A percentile compares a stretch with the other conserved stretches of the same genome.
Conservation (phyloP, 2,329 filamentous ascomycete genomes). For the Thelonectria olida region DNA sequence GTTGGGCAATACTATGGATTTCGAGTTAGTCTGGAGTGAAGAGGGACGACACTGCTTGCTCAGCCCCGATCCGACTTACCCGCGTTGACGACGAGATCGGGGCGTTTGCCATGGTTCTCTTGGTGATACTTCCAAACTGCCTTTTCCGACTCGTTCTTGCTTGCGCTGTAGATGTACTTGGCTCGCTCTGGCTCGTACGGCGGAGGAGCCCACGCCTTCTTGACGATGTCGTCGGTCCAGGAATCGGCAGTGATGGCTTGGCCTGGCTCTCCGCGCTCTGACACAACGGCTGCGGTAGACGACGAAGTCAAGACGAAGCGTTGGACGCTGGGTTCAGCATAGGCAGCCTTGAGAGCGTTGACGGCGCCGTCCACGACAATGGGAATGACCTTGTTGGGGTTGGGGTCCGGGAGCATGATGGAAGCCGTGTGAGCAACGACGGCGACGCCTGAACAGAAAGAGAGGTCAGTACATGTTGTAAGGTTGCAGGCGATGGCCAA, state of each 20-base stretch:
- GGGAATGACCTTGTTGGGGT: conserved; percentile 53
- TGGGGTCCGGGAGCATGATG: conserved; percentile 43
- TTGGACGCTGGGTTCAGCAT: conserved; percentile 45
- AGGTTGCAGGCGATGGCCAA: too few species aligned
- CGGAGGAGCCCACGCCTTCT: conserved; percentile 45
- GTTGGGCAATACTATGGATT: conserved; percentile 33
- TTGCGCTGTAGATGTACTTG: conserved; percentile 44
- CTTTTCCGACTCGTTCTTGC: conserved; percentile 46
- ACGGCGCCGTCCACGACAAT: conserved; percentile 39
- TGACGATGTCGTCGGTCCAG: conserved; percentile 46
- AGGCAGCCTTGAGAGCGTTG: conserved; percentile 47
- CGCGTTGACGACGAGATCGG: conserved; percentile 34
- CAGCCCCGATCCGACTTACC: too few species aligned
- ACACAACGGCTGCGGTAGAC: conserved; percentile 6
- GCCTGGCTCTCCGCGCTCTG: background rate
- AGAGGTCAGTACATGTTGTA: background rate
- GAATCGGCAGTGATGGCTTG: background rate
- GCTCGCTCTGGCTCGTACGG: conserved; percentile 42
- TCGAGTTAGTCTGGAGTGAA: background rate
- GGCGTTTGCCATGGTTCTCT: conserved; percentile 28
- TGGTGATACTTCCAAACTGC: conserved; percentile 46
- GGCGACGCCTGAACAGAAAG: conserved; percentile 22
- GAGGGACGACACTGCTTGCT: too few species aligned
- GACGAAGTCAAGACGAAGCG: conserved; percentile 47
- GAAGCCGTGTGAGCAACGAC: conserved; percentile 52